Evolutionary conservation across 2,329 filamentous ascomycete genomes (phyloP).

Genomic region (Pseudocercospora cruenta): DNA sequence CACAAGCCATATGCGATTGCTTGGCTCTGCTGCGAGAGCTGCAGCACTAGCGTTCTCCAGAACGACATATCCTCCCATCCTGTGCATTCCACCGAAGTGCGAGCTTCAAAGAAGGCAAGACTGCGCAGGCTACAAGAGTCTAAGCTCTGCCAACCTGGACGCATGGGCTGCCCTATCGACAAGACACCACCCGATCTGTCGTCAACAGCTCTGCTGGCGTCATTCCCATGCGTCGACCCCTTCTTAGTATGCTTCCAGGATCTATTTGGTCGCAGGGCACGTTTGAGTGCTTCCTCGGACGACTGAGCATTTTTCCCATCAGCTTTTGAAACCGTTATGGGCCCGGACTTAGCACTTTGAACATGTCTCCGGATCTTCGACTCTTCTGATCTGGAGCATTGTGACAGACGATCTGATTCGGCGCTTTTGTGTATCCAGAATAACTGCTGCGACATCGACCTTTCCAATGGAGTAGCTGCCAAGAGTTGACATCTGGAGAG

Average conservation of each 20-base stretch:
- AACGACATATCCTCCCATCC: not conserved
- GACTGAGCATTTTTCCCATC: not conserved
- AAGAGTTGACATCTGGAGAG: not conserved
- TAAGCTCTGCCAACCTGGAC: not conserved
- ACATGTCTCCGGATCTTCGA: not conserved
- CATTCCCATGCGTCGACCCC: not conserved
- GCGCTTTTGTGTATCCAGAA: slow-evolving; percentile 2
- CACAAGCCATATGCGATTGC: not conserved
- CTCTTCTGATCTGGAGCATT: not conserved
- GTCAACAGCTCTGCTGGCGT: not conserved
- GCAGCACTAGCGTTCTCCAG: not conserved
- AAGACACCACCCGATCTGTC: not conserved
- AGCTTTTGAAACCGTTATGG: not conserved
- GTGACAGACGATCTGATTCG: not conserved
- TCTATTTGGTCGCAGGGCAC: not conserved
- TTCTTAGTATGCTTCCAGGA: not conserved
- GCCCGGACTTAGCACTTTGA: not conserved
- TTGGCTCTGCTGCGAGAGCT: not conserved
- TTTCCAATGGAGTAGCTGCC: not conserved
- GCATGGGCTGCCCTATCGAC: not conserved
- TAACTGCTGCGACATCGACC: not conserved
- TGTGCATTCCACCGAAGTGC: not conserved
- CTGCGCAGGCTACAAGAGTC: not conserved
- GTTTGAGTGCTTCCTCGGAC: not conserved
- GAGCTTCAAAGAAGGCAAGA: not conserved